phyloP scores from a whole-genome alignment of 106 monocot genomes.

The Dioscorea dumetorum region DNA sequence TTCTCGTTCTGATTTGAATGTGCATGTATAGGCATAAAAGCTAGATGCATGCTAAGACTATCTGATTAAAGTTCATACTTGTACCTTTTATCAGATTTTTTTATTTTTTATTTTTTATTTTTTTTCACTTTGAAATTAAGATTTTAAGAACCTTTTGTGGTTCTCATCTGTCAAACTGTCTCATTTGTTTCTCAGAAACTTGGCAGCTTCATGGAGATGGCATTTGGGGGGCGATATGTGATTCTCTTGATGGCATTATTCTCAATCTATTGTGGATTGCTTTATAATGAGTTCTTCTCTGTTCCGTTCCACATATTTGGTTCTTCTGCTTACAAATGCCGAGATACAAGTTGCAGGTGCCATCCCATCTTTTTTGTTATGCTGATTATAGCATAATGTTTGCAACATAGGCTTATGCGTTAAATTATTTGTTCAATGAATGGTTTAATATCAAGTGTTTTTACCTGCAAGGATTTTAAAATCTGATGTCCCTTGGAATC shows the following conservation, averaged over 20 bases:
- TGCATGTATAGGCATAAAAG: too few relatives aligned
- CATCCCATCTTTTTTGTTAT: neutral
- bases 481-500: neutral
- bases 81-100: too few relatives aligned
- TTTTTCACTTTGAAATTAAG: too few relatives aligned
- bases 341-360: slow-evolving; percentile 74
- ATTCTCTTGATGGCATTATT: slow-evolving; percentile 95
- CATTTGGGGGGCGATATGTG: slow-evolving; percentile 98
- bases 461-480: neutral
- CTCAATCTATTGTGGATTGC: slow-evolving; percentile 95
- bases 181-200: slow-evolving; percentile 63
- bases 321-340: slow-evolving; percentile 87
- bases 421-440: neutral
- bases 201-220: slow-evolving; percentile 99
- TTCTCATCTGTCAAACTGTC: slow-evolving; percentile 7
- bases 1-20: too few relatives aligned
- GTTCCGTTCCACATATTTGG: slow-evolving; percentile 95
- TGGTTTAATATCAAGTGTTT: neutral
- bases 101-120: too few relatives aligned
- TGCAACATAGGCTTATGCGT: neutral
- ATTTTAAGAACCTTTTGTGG: neutral
- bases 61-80: too few relatives aligned
- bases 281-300: slow-evolving; percentile 98
- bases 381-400: neutral
- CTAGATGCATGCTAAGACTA: too few relatives aligned